Base-by-base conservation (phyloP, 129 eudicot species). In the Rutidosis leptorrhynchoides region DNA sequence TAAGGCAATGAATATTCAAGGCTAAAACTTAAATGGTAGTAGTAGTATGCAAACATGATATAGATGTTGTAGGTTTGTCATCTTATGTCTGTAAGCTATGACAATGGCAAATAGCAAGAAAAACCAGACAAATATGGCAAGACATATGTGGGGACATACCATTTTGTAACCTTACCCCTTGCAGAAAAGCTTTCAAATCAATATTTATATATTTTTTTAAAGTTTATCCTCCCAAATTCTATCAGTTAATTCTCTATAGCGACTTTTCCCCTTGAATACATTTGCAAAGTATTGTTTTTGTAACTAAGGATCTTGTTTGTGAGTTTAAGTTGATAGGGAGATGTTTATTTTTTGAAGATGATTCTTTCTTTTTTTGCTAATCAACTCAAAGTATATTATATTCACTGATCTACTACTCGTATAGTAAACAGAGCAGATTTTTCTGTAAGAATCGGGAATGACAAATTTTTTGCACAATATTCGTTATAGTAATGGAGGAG, bases 41-140 rank as follows among this genome's bases (percentile, higher is more conserved):
- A 35, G 56, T 20, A 21, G 35, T 56, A 35, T 56, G 62, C 35
- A 25, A 23, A 9, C 19, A 57, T 25, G 26, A 56, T 25, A 25
- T 25, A 56, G 26, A 25, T 25, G 37, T 26, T 57, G 37, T 57
- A 10, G 37, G 5, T 40, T 57, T 57, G 62, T 22, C 8, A 7
- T 57, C 26, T 28, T 57, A 11, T 57, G 62, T 57, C 62, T 14
- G 37, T 15, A 57, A 57, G 35, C 26, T 25, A 56, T 56, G 62
- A 56, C 62, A 57, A 20, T 20, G 12, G 59, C 6, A 53, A 20
- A 2, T 53, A 22, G 48, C 23, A 58, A 19, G 53, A 73, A 74
- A 66, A 74, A 74, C 68, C 62, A 21, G 68, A 67, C 79, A 75
- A 48, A 59, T 22, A 48, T 75, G 79, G 79, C 74, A 22, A 67